Evolutionary conservation across 345 rosid genomes (phyloP).

Genomic region (Lumnitzera littorea): DNA sequence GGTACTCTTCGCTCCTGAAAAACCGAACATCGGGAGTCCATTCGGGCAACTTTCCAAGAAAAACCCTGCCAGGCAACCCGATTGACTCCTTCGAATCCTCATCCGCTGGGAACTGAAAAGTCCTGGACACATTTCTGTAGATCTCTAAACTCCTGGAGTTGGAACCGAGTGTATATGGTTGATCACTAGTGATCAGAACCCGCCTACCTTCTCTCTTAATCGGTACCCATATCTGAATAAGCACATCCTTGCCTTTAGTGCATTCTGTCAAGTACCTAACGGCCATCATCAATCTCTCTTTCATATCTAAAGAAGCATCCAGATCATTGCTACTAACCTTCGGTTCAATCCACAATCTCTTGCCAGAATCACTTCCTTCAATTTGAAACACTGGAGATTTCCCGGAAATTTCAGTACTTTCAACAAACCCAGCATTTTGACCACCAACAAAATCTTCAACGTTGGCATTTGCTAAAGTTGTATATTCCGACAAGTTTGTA

Average conservation of each 20-base stretch:
- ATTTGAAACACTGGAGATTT: conserved; percentile 11
- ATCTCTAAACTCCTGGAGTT: conserved; percentile 40
- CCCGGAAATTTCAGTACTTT: no score
- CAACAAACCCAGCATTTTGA: conserved; percentile 1
- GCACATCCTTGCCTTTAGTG: conserved; percentile 46
- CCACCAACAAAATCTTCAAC: conserved; percentile 17
- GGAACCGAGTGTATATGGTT: conserved; percentile 56
- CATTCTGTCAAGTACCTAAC: conserved; percentile 43
- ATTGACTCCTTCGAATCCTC: conserved; percentile 45
- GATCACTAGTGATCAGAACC: conserved; percentile 64
- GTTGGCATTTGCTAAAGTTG: conserved; percentile 5
- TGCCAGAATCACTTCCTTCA: conserved; percentile 39
- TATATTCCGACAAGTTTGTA: no score
- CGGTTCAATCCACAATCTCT: conserved; percentile 68
- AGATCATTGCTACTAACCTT: conserved; percentile 8
- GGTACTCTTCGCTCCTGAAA: conserved; percentile 69
- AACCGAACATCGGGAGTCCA: conserved; percentile 95
- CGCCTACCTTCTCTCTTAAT: conserved; percentile 50
- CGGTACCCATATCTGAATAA: conserved; percentile 90
- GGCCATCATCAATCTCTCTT: conserved; percentile 50
- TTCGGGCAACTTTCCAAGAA: conserved; percentile 67
- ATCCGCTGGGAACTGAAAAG: conserved; percentile 62
- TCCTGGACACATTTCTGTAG: conserved; percentile 58
- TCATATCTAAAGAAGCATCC: conserved; percentile 36
- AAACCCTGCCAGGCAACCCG: conserved; percentile 88